Base-by-base conservation (phyloP, 306 rosid genomes). In the Dalbergia cultrata region DNA sequence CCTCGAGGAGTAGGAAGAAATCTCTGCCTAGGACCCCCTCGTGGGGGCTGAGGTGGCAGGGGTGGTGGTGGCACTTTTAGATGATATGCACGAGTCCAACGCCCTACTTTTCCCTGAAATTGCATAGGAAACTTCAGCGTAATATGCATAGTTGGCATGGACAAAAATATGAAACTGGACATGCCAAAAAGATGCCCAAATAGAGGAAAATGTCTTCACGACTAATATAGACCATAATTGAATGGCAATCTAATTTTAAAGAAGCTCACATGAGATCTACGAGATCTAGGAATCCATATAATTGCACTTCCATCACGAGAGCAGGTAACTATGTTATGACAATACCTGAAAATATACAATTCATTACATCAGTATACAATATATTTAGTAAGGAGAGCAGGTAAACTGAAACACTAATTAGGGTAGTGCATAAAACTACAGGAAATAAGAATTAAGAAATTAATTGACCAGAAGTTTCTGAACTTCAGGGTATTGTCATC, bases 251-350 rank as follows among this genome's bases (percentile, higher is more conserved):
- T 52, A 66, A 58, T 77, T 43, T 50, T 45, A 54, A 67, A 76
- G 80, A 79, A 85, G 77, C 98, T 91, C 91, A 91, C 98, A 82
- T 90, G 97, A 73, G 93, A 89, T 89, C 90, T 93, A 19, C 93
- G 98, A 26, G 98, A 89, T 83, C 89, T 87, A 77, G 98, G 98
- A 74, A 91, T 87, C 98, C 98, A 93, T 82, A 93, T 93, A 86
- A 93, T 93, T 75, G 98, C 98, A 82, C 98, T 93, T 81, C 98
- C 98, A 76, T 93, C 98, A 50, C 98, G 98, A 79, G 98, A 93
- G 85, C 98, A 93, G 26, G 98, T 93, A 60, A 93, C 98, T 75
- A 93, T 93, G 86, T 93, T 93, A 88, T 89, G 97, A 81, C 91
- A 86, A 82, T 87, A 93, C 98, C 97, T 93, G 86, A 80, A 56